Evolutionary conservation across 305 asterid genomes (phyloP), one percentile per base, ranked within the genome.

Genomic region (Fraxinus nigra): DNA sequence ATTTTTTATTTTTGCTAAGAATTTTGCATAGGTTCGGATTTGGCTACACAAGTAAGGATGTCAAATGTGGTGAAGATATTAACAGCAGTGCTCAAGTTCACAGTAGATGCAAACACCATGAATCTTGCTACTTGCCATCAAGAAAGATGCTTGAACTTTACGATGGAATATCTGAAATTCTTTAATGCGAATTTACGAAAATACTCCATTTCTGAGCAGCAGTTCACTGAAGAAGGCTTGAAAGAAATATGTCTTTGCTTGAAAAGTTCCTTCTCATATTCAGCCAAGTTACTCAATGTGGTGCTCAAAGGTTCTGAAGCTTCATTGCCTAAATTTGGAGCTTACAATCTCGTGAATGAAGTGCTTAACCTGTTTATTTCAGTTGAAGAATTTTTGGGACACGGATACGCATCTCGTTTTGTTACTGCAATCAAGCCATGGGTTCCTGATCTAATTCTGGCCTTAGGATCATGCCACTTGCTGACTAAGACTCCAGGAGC

Each of bases 371-470:
- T 92, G 76, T 73, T 90, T 46, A 90, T 88, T 82, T 86, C 93
- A 24, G 87, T 93, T 35, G 99, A 96, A 89, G 90, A 89, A 89
- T 79, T 87, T 85, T 81, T 93, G 48, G 97, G 98, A 35, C 85
- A 85, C 18, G 81, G 90, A 84, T 86, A 85, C 56, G 97, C 95
- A 37, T 81, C 88, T 85, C 95, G 94, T 75, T 84, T 93, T 70
- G 61, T 84, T 72, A 56, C 89, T 78, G 88, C 90, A 33, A 87
- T 88, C 80, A 90, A 88, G 89, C 93, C 90, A 79, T 94, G 98
- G 98, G 76, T 90, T 76, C 95, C 98, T 54, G 98, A 96, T 89
- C 84, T 96, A 82, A 86, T 93, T 80, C 84, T 96, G 63, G 94
- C 97, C 59, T 73, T 94, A 78, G 97, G 97, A 81, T 92, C 93